These are phyloP conservation scores for Boechera stricta DNA, from an alignment of 345 rosid species.

Conservation along the genomic window DNA sequence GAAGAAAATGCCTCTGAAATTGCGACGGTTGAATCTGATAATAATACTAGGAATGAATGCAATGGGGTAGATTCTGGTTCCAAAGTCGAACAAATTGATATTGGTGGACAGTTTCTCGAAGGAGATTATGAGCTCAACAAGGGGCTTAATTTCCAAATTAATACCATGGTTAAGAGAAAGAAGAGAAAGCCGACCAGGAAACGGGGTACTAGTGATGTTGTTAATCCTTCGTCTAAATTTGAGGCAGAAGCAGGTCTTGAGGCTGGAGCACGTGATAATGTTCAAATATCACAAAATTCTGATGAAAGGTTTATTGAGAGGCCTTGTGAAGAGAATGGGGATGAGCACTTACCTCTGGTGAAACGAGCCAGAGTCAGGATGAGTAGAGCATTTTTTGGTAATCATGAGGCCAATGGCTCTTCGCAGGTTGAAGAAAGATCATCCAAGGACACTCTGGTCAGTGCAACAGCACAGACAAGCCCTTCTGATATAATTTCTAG, in stretches of 20 bases:
- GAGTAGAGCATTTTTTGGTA: constrained; percentile 62
- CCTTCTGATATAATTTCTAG: constrained; percentile 38
- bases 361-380: constrained; percentile 97
- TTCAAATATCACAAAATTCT: constrained; percentile 51
- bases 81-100: constrained; percentile 55
- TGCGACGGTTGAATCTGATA: constrained; percentile 67
- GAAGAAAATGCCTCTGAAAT: constrained; percentile 75
- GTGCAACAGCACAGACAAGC: constrained; percentile 50
- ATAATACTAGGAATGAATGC: constrained; percentile 60
- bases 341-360: constrained; percentile 88
- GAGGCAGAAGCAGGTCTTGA: constrained; percentile 51
- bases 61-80: constrained; percentile 65
- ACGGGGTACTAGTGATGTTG: constrained; percentile 51
- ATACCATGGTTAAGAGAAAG: constrained; percentile 65
- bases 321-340: constrained; percentile 74
- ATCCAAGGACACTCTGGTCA: constrained; percentile 46
- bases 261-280: constrained; percentile 38
- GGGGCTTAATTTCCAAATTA: constrained; percentile 74
- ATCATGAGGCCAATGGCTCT: constrained; percentile 43
- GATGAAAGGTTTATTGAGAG: constrained; percentile 49
- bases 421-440: constrained; percentile 55
- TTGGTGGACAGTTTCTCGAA: constrained; percentile 55
- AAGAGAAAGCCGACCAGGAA: constrained; percentile 81
- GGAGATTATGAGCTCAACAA: constrained; percentile 64
- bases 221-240: constrained; percentile 51